These are phyloP conservation scores for Botrytis hyacinthi DNA, from an alignment of 2,329 filamentous ascomycete genomes.

Conservation along the genomic window DNA sequence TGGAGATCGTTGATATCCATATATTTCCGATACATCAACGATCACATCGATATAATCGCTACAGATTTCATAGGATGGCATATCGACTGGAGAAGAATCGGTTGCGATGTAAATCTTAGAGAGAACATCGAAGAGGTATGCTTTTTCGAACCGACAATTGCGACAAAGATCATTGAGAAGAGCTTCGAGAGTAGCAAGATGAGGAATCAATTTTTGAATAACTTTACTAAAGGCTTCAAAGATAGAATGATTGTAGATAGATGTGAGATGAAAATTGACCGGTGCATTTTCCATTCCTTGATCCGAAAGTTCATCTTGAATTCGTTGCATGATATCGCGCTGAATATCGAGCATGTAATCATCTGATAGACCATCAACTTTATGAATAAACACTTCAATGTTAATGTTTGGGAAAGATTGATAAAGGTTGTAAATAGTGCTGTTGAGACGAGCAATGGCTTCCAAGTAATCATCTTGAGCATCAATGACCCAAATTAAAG, in stretches of 20 bases:
- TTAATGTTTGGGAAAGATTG: conserved; percentile 90
- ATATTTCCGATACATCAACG: conserved; percentile 93
- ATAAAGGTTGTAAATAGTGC: conserved; percentile 85
- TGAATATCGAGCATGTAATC: conserved; percentile 96
- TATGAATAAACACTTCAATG: conserved; percentile 98
- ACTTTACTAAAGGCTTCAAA: conserved; percentile 99
- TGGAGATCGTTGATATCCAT: conserved; percentile 68
- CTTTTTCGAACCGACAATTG: conserved; percentile 94
- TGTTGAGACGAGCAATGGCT: conserved; percentile 80
- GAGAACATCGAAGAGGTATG: conserved; percentile 94
- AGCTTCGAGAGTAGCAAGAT: conserved; percentile 87
- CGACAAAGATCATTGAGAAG: conserved; percentile 92
- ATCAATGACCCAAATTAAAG: conserved; percentile 97
- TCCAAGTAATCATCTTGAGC: conserved; percentile 97
- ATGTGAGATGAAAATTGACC: conserved; percentile 92
- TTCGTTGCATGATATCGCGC: conserved; percentile 92
- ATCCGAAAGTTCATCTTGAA: conserved; percentile 93
- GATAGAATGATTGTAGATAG: conserved; percentile 97
- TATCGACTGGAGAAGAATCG: conserved; percentile 88
- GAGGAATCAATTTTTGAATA: conserved; percentile 94
- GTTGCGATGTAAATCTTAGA: conserved; percentile 99
- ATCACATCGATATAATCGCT: conserved; percentile 99
- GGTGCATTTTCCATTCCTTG: conserved; percentile 90
- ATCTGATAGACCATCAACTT: conserved; percentile 94
- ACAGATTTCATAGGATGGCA: conserved; percentile 96